Base-by-base conservation (phyloP, 192 early-diverging fungal species). In the Dissophora globulifera region DNA sequence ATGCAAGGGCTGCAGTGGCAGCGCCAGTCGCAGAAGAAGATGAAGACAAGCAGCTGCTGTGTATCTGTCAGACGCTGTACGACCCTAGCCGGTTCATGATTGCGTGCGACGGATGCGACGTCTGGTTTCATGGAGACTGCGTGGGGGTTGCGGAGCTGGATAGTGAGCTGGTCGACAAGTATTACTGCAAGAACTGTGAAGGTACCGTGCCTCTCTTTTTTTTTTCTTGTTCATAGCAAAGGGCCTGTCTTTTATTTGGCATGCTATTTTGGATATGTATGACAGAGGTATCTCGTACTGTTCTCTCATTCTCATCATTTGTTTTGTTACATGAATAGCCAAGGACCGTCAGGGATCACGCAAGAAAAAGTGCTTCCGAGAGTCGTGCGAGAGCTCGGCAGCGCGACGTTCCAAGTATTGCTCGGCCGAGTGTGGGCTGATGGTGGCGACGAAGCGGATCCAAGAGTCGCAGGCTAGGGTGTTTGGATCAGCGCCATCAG, bases 111-210 rank as follows among this genome's bases (percentile, higher is more conserved):
- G 68, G 61, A 15, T 93, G 92, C 52, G 84, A 88, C 57, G 85
- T 85, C 50, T 93, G 92, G 92, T 93, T 82, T 62, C 92, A 93
- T 80, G 90, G 91, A 27, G 81, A 81, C 17, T 93, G 92, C 55
- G 86, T 93, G 6, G 84, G 86, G 11, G 79, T 93, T 30, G 81
- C 78, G 11, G 80, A 84, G 30, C 78, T 78, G 1, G 82, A 88
- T 27, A 86, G 83, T 20, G 81, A 82, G 6, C 61, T 79, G 42
- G 83, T 92, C 16, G 91, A 90, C 40, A 72, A 80, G 50, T 92
- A 87, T 35, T 87, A 83, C 50, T 93, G 92, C 67, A 82, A 83
- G 20, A 50, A 45, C 19, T 93, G 92, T 55, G 62, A 79, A 80
- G 81, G 86, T 85, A n/a, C n/a, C n/a, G n/a, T n/a, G n/a, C n/a